A percentile compares a stretch with the other conserved stretches of the same genome.
phyloP scores from a whole-genome alignment of 176 grass and related monocot species.

The Eremochloa ophiuroides region DNA sequence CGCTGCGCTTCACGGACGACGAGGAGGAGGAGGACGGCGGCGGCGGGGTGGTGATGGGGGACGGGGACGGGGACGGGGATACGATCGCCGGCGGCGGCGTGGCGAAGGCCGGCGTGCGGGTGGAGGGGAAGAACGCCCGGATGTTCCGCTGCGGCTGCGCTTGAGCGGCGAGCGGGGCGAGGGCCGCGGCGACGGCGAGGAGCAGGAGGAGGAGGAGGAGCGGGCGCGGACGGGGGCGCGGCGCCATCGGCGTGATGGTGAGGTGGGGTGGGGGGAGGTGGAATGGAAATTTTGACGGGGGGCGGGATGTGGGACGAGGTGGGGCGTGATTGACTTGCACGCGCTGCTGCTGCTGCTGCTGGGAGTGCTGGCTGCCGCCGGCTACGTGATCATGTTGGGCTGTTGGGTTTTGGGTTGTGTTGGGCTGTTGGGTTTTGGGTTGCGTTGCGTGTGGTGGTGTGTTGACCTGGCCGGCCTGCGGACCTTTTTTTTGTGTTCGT shows the following conservation, averaged over 20 bases:
- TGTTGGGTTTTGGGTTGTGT: not conserved
- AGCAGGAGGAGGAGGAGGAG: not conserved
- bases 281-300: slow-evolving; percentile 10
- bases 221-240: not conserved
- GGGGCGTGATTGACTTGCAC: slow-evolving; percentile 32
- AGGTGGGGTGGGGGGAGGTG: not conserved
- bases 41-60: not conserved
- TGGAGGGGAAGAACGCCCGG: slow-evolving; percentile 53
- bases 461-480: slow-evolving; percentile 5
- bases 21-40: not conserved
- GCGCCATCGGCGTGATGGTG: slow-evolving; percentile 29
- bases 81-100: slow-evolving; percentile 31
- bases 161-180: slow-evolving; percentile 5
- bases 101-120: slow-evolving; percentile 44
- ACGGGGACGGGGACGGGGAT: not conserved
- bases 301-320: not conserved
- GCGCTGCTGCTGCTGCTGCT: not conserved
- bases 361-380: not conserved
- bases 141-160: slow-evolving; percentile 47
- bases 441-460: slow-evolving; percentile 15
- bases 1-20: slow-evolving; percentile 27
- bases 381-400: too few relatives aligned
- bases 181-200: not conserved
- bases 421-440: not conserved
- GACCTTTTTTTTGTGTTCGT: not conserved